Evolutionary conservation across 2,329 filamentous ascomycete species (phyloP).

Genomic region (Clonostachys rosea): DNA sequence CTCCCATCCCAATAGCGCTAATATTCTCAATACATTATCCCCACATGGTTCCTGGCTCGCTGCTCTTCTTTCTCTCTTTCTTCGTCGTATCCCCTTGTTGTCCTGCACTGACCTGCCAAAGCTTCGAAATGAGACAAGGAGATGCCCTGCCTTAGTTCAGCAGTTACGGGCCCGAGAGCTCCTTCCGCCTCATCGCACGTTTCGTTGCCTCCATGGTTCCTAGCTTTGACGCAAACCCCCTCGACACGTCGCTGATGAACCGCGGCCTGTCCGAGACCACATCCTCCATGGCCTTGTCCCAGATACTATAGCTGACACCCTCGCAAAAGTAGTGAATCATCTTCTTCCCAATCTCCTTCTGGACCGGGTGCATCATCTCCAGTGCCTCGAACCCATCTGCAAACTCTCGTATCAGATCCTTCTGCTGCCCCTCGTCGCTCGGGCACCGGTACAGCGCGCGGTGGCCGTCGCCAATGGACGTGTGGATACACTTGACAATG

Average conservation of each 20-base stretch:
- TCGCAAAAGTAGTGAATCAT: constrained; percentile 25
- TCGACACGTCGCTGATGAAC: constrained; percentile 22
- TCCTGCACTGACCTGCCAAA: too few species aligned
- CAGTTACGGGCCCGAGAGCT: constrained; percentile 8
- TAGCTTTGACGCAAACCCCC: constrained; percentile 21
- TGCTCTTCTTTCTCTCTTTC: too few species aligned
- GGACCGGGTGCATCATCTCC: constrained; percentile 9
- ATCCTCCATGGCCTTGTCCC: constrained; percentile 14
- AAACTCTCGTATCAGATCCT: constrained; percentile 21
- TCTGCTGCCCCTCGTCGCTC: constrained; percentile 17
- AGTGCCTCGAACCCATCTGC: constrained; percentile 26
- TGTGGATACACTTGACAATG: constrained; percentile 19
- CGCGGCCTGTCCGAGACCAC: constrained; percentile 14
- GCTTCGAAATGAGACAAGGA: too few species aligned
- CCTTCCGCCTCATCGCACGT: constrained; percentile 16
- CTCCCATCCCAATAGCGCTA: too few species aligned
- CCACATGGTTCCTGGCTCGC: too few species aligned
- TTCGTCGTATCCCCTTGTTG: too few species aligned
- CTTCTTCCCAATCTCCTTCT: constrained; percentile 11
- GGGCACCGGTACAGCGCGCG: constrained; percentile 20
- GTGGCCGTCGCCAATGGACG: constrained; percentile 21
- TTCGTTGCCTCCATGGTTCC: constrained; percentile 7
- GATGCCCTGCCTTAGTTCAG: not conserved
- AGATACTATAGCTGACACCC: constrained; percentile 18
- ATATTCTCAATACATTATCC: too few species aligned